phyloP scores from a whole-genome alignment of 2,329 filamentous ascomycete species.

The Aureobasidium sp. region DNA sequence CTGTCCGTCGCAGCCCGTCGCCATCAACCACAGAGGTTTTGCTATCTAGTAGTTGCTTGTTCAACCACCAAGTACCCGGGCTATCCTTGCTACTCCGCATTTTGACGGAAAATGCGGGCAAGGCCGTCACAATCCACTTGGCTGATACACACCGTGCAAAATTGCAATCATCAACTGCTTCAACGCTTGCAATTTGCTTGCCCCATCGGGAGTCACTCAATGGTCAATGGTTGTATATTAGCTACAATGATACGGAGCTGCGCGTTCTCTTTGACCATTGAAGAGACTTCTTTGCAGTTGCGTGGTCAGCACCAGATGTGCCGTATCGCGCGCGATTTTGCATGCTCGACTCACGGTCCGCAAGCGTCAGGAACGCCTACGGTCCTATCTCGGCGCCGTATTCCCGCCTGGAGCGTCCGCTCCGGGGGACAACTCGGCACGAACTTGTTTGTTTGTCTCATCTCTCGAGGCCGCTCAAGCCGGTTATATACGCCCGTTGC shows the following conservation, averaged over 20 bases:
- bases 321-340: conserved; percentile 6
- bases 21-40: not conserved
- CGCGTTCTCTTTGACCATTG: not conserved
- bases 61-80: not conserved
- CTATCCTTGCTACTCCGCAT: conserved; percentile 5
- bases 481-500: conserved; percentile 2
- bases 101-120: not conserved
- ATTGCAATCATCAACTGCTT: conserved; percentile 6
- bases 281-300: not conserved
- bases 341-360: not conserved
- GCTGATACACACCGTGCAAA: conserved; percentile 9
- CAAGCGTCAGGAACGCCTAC: not conserved
- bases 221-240: not conserved
- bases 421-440: not conserved
- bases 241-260: not conserved
- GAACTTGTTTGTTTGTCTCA: conserved; percentile 12
- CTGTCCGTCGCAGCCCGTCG: not conserved
- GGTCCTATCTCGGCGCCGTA: conserved; percentile 9
- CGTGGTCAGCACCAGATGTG: not conserved
- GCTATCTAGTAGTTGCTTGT: not conserved
- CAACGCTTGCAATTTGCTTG: conserved; percentile 7
- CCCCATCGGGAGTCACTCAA: not conserved
- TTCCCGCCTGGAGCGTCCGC: not conserved
- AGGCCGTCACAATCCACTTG: conserved; percentile 5
- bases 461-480: not conserved